Conservation (phyloP, 768 basidiomycete species). For the Daedaleopsis nitida region DNA sequence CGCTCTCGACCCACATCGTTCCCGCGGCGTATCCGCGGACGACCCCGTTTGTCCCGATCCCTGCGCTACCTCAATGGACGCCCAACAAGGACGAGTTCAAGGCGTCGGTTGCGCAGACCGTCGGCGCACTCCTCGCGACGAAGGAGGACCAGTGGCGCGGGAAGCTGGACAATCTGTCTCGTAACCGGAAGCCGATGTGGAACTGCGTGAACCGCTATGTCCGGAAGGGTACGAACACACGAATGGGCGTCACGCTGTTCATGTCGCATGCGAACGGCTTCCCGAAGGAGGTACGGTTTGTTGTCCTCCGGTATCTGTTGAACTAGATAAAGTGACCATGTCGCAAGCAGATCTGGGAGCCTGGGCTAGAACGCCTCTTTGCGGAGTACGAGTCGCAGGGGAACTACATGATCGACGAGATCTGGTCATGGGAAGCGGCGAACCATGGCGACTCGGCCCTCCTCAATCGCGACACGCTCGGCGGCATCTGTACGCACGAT, state of each 20-base stretch:
- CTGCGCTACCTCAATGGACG: slow-evolving; percentile 32
- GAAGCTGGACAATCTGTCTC: slow-evolving; percentile 24
- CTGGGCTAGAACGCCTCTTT: slow-evolving; percentile 57
- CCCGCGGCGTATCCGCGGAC: slow-evolving; percentile 55
- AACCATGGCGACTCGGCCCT: slow-evolving; percentile 86
- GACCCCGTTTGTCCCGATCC: slow-evolving; percentile 43
- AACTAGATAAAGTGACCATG: background rate
- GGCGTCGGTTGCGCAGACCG: slow-evolving; percentile 27
- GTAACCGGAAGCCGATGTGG: slow-evolving; percentile 52
- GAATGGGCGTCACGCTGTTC: slow-evolving; percentile 64
- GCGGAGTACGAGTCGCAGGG: slow-evolving; percentile 33
- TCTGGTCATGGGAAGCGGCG: slow-evolving; percentile 84
- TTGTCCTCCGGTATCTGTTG: background rate
- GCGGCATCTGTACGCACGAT: slow-evolving; percentile 54
- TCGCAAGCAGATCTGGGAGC: slow-evolving; percentile 72
- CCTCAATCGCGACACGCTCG: slow-evolving; percentile 60
- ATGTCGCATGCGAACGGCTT: slow-evolving; percentile 88
- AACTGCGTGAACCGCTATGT: slow-evolving; percentile 74
- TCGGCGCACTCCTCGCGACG: slow-evolving; percentile 30
- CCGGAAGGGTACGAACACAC: slow-evolving; percentile 32
- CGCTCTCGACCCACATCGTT: slow-evolving; percentile 54
- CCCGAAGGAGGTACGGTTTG: slow-evolving; percentile 69
- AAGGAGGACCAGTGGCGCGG: slow-evolving; percentile 34
- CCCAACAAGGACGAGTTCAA: slow-evolving; percentile 37
- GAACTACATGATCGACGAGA: slow-evolving; percentile 54